phyloP scores from a whole-genome alignment of 371 early-diverging fungal genomes.

The Phascolomyces articulosus region DNA sequence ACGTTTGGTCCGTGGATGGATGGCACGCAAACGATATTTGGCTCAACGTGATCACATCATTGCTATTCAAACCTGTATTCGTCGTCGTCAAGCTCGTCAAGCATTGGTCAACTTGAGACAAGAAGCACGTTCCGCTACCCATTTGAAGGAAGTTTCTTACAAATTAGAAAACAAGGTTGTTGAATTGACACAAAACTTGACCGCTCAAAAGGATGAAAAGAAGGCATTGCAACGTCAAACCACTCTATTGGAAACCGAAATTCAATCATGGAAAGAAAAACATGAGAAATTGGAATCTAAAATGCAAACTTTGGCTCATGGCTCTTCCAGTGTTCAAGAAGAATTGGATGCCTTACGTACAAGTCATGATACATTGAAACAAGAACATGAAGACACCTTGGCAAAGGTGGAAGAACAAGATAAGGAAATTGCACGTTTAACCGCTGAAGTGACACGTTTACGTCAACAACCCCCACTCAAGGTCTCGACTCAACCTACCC shows the following conservation, averaged over 20 bases:
- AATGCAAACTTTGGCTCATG: slow-evolving; percentile 48
- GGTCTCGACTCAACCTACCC: slow-evolving; percentile 8
- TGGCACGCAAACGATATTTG: slow-evolving; percentile 62
- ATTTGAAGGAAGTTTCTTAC: slow-evolving; percentile 90
- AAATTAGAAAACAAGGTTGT: slow-evolving; percentile 95
- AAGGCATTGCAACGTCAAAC: slow-evolving; percentile 58
- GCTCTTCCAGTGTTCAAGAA: slow-evolving; percentile 54
- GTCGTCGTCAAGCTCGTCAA: slow-evolving; percentile 72
- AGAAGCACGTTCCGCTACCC: slow-evolving; percentile 88
- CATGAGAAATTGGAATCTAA: slow-evolving; percentile 60
- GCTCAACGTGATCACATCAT: slow-evolving; percentile 58
- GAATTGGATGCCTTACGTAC: slow-evolving; percentile 62
- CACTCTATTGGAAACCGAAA: slow-evolving; percentile 64
- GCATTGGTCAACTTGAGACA: slow-evolving; percentile 66
- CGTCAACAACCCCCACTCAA: slow-evolving; percentile 39
- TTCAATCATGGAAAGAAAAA: slow-evolving; percentile 72
- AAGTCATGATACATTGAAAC: slow-evolving; percentile 51
- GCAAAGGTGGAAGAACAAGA: slow-evolving; percentile 71
- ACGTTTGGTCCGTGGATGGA: slow-evolving; percentile 60
- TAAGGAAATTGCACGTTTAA: slow-evolving; percentile 64
- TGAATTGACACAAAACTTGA: slow-evolving; percentile 87
- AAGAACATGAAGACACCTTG: slow-evolving; percentile 49
- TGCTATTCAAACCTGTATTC: slow-evolving; percentile 79
- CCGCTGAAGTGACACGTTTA: slow-evolving; percentile 72
- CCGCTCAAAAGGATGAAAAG: slow-evolving; percentile 73